Evolutionary conservation across 2,329 filamentous ascomycete species (phyloP), one percentile per base, ranked within the genome.

Genomic region (Emergomyces africanus): DNA sequence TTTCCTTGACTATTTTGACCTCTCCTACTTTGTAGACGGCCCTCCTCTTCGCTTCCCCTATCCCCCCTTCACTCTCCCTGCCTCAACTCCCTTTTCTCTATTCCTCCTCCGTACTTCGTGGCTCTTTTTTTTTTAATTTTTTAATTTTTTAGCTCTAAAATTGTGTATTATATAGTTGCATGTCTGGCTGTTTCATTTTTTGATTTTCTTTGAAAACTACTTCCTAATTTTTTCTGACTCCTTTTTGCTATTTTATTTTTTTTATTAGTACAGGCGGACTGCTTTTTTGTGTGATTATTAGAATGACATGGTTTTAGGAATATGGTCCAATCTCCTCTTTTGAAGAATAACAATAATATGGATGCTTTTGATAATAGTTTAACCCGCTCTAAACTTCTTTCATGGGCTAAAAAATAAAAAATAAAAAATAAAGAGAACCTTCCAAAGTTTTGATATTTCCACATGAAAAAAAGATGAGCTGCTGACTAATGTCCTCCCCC

Each of bases 81-180:
- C 33, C 6, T n/a, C 25, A 23, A n/a, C 51, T 3, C 39, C 37
- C 23, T 42, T 35, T 15, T n/a, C 6, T 18, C 41, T 23, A 9
- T 49, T 57, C 30, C n/a, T 57, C 42, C 28, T 2, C 18, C 33
- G 54, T 46, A 56, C 33, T 54, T 35, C 18, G 23, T n/a, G n/a
- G n/a, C n/a, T n/a, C n/a, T n/a, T n/a, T n/a, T n/a, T n/a, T n/a
- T n/a, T n/a, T n/a, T n/a, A n/a, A n/a, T n/a, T n/a, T n/a, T n/a
- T n/a, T 28, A 23, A 14, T 54, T 39, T 20, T 6, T 54, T 54
- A 23, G 33, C 25, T 51, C 12, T 35, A 56, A 46, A 44, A 46
- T 44, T 56, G 54, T 44, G 46, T 46, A 56, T 46, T 56, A 44
- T 44, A 30, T 39, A n/a, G n/a, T 54, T 54, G 51, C n/a, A 54